Conservation (phyloP, 2,329 filamentous ascomycete species). For the Aspergillus terreus region DNA sequence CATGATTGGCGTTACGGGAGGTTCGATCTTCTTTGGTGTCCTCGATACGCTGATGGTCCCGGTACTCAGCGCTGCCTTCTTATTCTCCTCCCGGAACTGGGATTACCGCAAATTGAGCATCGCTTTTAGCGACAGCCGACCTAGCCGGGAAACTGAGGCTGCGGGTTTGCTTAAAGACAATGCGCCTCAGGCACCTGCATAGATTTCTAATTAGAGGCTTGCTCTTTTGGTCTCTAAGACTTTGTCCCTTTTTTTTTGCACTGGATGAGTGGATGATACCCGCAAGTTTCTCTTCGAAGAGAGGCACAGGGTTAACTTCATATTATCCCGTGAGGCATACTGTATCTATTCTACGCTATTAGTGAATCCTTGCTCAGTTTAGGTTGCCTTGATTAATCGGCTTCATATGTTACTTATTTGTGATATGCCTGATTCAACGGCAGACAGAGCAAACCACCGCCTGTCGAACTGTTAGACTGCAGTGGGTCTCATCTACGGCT, state of each 20-base stretch:
- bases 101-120: constrained; percentile 52
- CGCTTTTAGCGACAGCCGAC: constrained; percentile 48
- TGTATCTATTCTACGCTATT: neutral
- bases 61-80: constrained; percentile 37
- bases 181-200: neutral
- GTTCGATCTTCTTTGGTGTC: constrained; percentile 53
- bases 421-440: no score
- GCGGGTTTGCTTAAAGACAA: neutral
- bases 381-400: neutral
- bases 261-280: no score
- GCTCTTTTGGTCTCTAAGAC: neutral
- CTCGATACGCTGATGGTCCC: constrained; percentile 51
- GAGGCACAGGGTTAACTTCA: neutral
- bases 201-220: neutral
- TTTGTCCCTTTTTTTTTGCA: neutral
- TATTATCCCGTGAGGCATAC: neutral
- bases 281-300: neutral
- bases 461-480: no score
- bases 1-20: constrained; percentile 44
- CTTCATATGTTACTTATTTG: no score
- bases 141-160: constrained; percentile 1
- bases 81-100: constrained; percentile 41
- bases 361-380: neutral
- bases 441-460: no score
- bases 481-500: no score